These are phyloP conservation scores for Asterella californica DNA, from an alignment of 225 moss, liverwort and hornwort genomes.

Conservation along the genomic window DNA sequence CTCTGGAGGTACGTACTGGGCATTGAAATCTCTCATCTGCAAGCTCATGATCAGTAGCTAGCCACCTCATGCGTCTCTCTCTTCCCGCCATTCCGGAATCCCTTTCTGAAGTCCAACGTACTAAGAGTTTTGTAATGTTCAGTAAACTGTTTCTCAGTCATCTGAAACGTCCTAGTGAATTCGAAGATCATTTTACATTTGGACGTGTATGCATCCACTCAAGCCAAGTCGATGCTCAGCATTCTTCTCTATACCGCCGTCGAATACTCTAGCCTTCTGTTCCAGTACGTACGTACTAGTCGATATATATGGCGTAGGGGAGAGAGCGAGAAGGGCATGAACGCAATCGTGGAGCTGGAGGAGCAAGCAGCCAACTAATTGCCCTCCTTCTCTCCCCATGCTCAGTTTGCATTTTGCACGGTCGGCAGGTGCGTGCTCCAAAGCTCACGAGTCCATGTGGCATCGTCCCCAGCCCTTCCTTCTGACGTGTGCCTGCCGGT, in stretches of 20 bases:
- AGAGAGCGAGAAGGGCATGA: constrained; percentile 13
- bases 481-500: constrained; percentile 11
- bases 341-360: background rate
- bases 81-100: too few relatives aligned
- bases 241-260: background rate
- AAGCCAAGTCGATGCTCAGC: background rate
- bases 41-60: too few relatives aligned
- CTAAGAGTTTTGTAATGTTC: too few relatives aligned
- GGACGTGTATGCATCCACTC: background rate
- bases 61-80: too few relatives aligned
- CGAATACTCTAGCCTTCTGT: too few relatives aligned
- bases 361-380: constrained; percentile 5
- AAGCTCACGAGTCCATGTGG: background rate
- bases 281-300: too few relatives aligned
- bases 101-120: too few relatives aligned
- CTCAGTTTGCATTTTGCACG: constrained; percentile 1
- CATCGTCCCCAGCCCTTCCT: background rate
- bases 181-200: too few relatives aligned
- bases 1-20: too few relatives aligned
- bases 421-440: constrained; percentile 10
- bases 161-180: too few relatives aligned
- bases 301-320: background rate
- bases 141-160: background rate
- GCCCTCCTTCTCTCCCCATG: constrained; percentile 2
- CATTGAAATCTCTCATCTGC: too few relatives aligned